Evolutionary conservation across 2,329 filamentous ascomycete genomes (phyloP).

Genomic region (Pezicula rhizophila): DNA sequence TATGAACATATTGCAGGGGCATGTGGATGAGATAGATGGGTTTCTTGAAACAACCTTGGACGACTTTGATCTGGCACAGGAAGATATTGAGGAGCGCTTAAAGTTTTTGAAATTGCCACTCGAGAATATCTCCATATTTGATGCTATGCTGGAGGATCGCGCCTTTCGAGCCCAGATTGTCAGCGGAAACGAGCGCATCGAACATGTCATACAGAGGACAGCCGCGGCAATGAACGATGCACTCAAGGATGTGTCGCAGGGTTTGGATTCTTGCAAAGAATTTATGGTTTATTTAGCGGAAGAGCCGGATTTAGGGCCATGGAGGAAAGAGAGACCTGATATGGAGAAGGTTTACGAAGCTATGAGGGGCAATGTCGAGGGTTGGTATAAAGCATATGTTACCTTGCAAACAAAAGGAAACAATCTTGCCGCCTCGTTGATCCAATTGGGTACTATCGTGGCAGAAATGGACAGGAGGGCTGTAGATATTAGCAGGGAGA

Average conservation of each 20-base stretch:
- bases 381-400: constrained; percentile 77
- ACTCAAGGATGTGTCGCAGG: constrained; percentile 72
- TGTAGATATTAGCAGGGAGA: constrained; percentile 74
- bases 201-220: constrained; percentile 80
- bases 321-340: constrained; percentile 53
- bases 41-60: constrained; percentile 83
- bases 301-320: constrained; percentile 56
- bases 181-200: constrained; percentile 83
- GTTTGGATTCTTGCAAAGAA: constrained; percentile 67
- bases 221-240: constrained; percentile 69
- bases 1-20: constrained; percentile 79
- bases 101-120: constrained; percentile 77
- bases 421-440: constrained; percentile 62
- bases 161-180: constrained; percentile 77
- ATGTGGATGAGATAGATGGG: constrained; percentile 90
- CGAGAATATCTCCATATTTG: constrained; percentile 75
- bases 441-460: constrained; percentile 69
- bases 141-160: constrained; percentile 80
- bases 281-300: constrained; percentile 70
- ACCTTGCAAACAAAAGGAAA: constrained; percentile 69
- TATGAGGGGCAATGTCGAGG: constrained; percentile 89
- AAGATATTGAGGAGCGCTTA: constrained; percentile 75
- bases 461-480: constrained; percentile 82
- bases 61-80: constrained; percentile 71
- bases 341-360: constrained; percentile 72